Percentiles rank a stretch among this genome's conserved stretches.
Evolutionary conservation across 768 basidiomycete species (phyloP).

Genomic region (Rhizopogon rudus): DNA sequence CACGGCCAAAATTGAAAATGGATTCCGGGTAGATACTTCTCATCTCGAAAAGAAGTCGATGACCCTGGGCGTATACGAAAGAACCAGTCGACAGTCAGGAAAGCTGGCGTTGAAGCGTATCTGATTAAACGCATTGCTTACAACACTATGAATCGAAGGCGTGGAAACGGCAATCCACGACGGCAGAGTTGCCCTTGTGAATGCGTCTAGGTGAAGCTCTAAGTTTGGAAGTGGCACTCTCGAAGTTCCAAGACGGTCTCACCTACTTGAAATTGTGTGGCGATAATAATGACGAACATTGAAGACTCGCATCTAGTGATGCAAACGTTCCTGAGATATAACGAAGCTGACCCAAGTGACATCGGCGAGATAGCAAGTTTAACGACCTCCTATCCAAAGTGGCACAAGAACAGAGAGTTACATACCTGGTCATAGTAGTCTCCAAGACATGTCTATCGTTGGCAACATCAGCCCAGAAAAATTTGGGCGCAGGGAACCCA

Average conservation of each 20-base stretch:
- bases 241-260: constrained; percentile 19
- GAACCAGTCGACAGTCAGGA: constrained; percentile 24
- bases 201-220: constrained; percentile 30
- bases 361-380: neutral
- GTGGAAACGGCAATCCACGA: constrained; percentile 25
- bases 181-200: constrained; percentile 26
- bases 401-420: constrained; percentile 6
- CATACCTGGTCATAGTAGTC: constrained; percentile 12
- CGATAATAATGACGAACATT: constrained; percentile 17
- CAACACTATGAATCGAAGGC: constrained; percentile 29
- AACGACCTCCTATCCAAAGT: constrained; percentile 1
- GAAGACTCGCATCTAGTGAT: constrained; percentile 29
- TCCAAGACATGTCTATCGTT: constrained; percentile 33
- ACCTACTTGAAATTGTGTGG: constrained; percentile 10
- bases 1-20: constrained; percentile 14
- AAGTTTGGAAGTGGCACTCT: constrained; percentile 27
- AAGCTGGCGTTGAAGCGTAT: constrained; percentile 23
- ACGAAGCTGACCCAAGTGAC: constrained; percentile 21
- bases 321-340: constrained; percentile 26
- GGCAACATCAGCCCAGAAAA: constrained; percentile 33
- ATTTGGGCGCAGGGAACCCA: constrained; percentile 15
- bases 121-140: constrained; percentile 31
- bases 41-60: constrained; percentile 32
- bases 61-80: constrained; percentile 30
- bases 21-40: constrained; percentile 29